Evolutionary conservation across 257 asterid species (phyloP).

Genomic region (Salvia hispanica): DNA sequence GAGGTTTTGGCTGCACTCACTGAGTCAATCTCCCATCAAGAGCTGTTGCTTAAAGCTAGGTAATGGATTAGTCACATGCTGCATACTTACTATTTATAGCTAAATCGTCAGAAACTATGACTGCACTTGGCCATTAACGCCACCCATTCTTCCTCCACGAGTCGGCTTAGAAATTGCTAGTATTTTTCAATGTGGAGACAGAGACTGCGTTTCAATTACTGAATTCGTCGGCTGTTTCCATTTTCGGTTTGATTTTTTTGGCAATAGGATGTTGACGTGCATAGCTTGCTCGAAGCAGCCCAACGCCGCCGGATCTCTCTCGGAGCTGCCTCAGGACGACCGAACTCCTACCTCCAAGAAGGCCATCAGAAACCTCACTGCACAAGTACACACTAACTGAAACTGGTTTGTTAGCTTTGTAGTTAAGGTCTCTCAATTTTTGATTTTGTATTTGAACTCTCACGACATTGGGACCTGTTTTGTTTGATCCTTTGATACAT

Average conservation of each 20-base stretch:
- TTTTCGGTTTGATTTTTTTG: not conserved
- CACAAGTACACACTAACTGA: constrained; percentile 45
- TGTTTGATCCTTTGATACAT: not conserved
- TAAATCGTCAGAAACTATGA: constrained; percentile 29
- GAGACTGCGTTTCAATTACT: constrained; percentile 1
- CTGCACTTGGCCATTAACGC: constrained; percentile 33
- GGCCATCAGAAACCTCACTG: constrained; percentile 68
- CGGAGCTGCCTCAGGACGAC: constrained; percentile 55
- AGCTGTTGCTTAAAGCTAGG: constrained; percentile 23
- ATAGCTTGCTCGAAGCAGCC: constrained; percentile 87
- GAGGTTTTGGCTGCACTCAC: constrained; percentile 29
- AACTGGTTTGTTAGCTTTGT: not conserved
- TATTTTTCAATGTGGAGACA: not conserved
- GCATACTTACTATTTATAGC: not conserved
- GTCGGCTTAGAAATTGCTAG: not conserved
- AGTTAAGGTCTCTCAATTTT: not conserved
- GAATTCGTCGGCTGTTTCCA: not conserved
- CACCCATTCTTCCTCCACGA: constrained; percentile 15
- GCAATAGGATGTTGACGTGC: constrained; percentile 78
- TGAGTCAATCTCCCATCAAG: constrained; percentile 15
- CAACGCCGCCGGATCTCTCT: constrained; percentile 64
- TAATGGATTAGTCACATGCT: constrained; percentile 17
- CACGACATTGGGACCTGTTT: not conserved
- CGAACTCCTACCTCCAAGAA: constrained; percentile 59
- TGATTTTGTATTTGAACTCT: not conserved